phyloP scores from a whole-genome alignment of 148 eudicot genomes.

The Agrostemma githago region DNA sequence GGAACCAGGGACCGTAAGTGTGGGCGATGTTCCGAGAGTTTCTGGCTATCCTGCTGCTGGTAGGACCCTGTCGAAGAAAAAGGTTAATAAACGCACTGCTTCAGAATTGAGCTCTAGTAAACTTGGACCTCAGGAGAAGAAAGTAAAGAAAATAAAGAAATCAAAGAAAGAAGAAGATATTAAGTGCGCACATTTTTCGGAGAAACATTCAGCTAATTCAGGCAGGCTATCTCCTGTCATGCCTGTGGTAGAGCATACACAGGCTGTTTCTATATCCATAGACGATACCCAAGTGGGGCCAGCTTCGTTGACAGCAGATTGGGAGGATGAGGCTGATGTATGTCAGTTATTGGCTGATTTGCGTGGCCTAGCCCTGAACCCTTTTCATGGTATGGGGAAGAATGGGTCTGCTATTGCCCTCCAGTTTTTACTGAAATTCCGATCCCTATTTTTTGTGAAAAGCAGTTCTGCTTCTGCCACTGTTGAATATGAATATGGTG shows the following conservation, averaged over 20 bases:
- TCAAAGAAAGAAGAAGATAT: conserved; percentile 31
- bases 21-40: conserved; percentile 17
- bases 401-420: conserved; percentile 28
- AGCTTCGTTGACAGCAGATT: conserved; percentile 16
- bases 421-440: conserved; percentile 53
- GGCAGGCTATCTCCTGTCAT: conserved; percentile 17
- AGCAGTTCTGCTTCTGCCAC: conserved; percentile 36
- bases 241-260: conserved; percentile 20
- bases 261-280: conserved; percentile 17
- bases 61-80: conserved; percentile 27
- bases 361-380: conserved; percentile 59
- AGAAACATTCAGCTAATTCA: conserved; percentile 23
- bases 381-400: conserved; percentile 44
- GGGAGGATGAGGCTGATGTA: conserved; percentile 31
- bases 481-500: conserved; percentile 40
- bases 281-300: conserved; percentile 22
- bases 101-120: conserved; percentile 39
- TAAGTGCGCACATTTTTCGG: conserved; percentile 10
- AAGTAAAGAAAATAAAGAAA: conserved; percentile 30
- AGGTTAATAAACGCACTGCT: conserved; percentile 32
- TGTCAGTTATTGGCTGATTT: conserved; percentile 46
- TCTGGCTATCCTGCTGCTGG: background rate
- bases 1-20: background rate
- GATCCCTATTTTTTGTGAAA: conserved; percentile 58
- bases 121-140: conserved; percentile 33